Evolutionary conservation across 192 early-diverging fungal species (phyloP).

Genomic region (Diversispora eburnea): DNA sequence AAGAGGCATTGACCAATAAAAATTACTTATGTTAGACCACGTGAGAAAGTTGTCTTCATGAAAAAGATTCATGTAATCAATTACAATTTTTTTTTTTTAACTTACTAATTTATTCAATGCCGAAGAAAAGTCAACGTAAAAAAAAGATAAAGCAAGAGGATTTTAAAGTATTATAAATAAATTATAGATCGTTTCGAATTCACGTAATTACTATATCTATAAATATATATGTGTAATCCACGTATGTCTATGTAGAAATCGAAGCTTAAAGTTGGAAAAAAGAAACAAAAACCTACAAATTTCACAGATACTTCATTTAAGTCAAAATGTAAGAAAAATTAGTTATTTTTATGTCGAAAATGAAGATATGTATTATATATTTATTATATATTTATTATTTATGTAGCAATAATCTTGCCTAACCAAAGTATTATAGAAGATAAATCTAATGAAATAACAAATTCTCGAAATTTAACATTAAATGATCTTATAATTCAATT

Average conservation of each 20-base stretch:
- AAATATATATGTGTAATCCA: too few species aligned
- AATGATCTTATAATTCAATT: constrained; percentile 70
- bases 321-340: constrained; percentile 49
- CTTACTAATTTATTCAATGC: background rate
- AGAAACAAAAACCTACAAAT: constrained; percentile 69
- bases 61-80: too few species aligned
- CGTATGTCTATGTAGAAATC: constrained; percentile 57
- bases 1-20: too few species aligned
- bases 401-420: constrained; percentile 68
- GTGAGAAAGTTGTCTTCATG: too few species aligned
- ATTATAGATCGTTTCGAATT: background rate
- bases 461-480: constrained; percentile 72
- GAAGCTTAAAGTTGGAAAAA: constrained; percentile 89
- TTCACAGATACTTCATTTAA: constrained; percentile 82
- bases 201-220: background rate
- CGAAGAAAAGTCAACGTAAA: constrained; percentile 24
- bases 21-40: too few species aligned
- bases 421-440: constrained; percentile 75
- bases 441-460: constrained; percentile 69
- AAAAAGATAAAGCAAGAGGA: constrained; percentile 19
- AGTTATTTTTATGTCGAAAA: background rate
- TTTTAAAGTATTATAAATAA: constrained; percentile 27
- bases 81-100: too few species aligned
- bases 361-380: too few species aligned
- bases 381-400: background rate